Conservation (phyloP, 2,329 filamentous ascomycete species). For the Calonectria pauciramosa region DNA sequence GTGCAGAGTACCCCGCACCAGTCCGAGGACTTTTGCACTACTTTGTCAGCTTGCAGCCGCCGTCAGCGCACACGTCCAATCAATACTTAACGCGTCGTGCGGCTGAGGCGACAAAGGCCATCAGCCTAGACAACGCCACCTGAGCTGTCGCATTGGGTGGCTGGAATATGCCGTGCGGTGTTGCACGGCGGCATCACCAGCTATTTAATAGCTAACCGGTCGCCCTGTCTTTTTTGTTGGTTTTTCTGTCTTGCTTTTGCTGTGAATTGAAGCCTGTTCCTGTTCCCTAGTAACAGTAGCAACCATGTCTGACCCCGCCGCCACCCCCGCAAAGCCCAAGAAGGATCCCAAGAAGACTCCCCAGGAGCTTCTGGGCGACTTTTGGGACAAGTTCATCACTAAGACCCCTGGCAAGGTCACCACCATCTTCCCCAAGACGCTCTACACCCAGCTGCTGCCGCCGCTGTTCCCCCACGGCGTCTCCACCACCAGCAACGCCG, state of each 20-base stretch:
- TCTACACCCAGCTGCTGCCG: conserved; percentile 51
- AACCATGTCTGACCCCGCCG: neutral
- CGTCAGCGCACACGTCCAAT: neutral
- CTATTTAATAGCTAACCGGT: neutral
- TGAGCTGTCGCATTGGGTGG: neutral
- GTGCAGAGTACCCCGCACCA: neutral
- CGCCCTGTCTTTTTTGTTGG: neutral
- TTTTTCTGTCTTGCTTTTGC: too few relatives aligned
- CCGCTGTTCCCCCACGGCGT: conserved; percentile 31
- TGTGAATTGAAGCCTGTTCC: neutral
- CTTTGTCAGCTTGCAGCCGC: neutral
- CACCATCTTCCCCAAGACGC: conserved; percentile 57
- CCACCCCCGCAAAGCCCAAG: neutral
- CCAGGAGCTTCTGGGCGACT: conserved; percentile 56
- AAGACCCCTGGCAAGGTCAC: conserved; percentile 59
- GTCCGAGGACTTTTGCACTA: neutral
- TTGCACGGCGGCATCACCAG: neutral
- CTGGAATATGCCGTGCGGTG: neutral
- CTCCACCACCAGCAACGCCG: conserved; percentile 52
- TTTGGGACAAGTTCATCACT: conserved; percentile 59
- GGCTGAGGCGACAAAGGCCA: neutral
- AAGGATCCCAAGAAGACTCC: conserved; percentile 40
- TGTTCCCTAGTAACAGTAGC: neutral
- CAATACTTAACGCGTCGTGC: neutral
- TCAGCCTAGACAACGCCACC: neutral